Evolutionary conservation across 75 land plant genomes (phyloP).

Genomic region (Gnetum montanum): DNA sequence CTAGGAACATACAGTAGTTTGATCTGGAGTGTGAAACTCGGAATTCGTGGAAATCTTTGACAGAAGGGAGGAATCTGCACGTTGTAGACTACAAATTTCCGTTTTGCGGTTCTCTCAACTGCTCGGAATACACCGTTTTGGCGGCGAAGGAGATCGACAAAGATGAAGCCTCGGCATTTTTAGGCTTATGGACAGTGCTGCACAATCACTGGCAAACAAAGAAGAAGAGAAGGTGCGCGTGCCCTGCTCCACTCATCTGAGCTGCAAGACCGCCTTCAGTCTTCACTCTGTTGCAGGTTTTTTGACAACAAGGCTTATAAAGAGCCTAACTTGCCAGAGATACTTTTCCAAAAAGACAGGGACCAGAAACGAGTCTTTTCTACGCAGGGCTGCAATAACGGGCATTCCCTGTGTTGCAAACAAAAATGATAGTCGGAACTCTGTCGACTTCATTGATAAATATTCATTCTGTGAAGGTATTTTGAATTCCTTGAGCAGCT

Average conservation of each 20-base stretch:
- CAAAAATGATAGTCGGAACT: not conserved
- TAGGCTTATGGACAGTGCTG: conserved; percentile 6
- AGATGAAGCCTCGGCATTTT: not conserved
- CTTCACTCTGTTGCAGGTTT: not conserved
- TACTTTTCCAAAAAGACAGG: not conserved
- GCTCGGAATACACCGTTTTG: no score
- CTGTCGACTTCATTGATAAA: not conserved
- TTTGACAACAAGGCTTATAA: not conserved
- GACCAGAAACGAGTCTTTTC: not conserved
- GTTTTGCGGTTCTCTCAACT: no score
- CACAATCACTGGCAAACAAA: not conserved
- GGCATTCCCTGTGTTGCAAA: no score
- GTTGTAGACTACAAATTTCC: no score
- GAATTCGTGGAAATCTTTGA: no score
- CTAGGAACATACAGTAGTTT: no score
- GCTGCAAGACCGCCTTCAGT: conserved; percentile 2
- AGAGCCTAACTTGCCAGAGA: conserved; percentile 6
- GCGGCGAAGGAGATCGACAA: conserved; percentile 2
- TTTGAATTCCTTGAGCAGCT: not conserved
- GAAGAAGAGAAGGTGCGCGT: not conserved
- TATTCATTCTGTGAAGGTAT: conserved; percentile 1
- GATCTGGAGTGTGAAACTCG: no score
- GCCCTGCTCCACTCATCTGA: not conserved
- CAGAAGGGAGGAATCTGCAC: no score
- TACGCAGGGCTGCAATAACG: not conserved